These are phyloP conservation scores for Isoetes taiwanensis DNA, from an alignment of 75 land plant genomes.

Conservation along the genomic window DNA sequence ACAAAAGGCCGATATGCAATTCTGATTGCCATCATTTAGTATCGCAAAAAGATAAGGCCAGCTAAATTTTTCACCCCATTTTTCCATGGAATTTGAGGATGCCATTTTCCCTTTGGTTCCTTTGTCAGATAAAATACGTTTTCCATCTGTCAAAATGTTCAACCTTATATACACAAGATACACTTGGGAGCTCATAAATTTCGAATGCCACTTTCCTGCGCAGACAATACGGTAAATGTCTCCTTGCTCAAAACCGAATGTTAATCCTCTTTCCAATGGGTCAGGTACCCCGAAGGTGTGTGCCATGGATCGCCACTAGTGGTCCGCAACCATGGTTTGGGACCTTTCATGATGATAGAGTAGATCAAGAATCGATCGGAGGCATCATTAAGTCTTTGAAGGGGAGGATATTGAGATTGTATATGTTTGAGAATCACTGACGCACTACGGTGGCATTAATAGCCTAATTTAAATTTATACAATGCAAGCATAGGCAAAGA, in stretches of 20 bases:
- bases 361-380: constrained; percentile 60
- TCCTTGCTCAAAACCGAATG: constrained; percentile 47
- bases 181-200: constrained; percentile 79
- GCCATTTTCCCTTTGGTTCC: constrained; percentile 11
- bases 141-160: constrained; percentile 74
- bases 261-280: constrained; percentile 54
- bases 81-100: constrained; percentile 52
- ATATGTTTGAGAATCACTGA: constrained; percentile 64
- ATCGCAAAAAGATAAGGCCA: constrained; percentile 76
- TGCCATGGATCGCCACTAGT: constrained; percentile 89
- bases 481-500: too few relatives aligned
- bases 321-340: constrained; percentile 88
- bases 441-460: constrained; percentile 2
- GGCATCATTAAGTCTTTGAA: constrained; percentile 23
- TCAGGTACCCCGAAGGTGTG: constrained; percentile 45
- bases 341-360: constrained; percentile 86
- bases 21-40: constrained; percentile 76
- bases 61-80: constrained; percentile 62
- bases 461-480: too few relatives aligned
- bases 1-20: constrained; percentile 80
- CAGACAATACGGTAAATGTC: constrained; percentile 73
- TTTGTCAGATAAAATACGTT: constrained; percentile 42
- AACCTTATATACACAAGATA: constrained; percentile 57
- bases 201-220: constrained; percentile 61
- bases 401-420: constrained; percentile 50